Evolutionary conservation across 139 green algal species (phyloP).

Genomic region (Diplosphaera chodatii): DNA sequence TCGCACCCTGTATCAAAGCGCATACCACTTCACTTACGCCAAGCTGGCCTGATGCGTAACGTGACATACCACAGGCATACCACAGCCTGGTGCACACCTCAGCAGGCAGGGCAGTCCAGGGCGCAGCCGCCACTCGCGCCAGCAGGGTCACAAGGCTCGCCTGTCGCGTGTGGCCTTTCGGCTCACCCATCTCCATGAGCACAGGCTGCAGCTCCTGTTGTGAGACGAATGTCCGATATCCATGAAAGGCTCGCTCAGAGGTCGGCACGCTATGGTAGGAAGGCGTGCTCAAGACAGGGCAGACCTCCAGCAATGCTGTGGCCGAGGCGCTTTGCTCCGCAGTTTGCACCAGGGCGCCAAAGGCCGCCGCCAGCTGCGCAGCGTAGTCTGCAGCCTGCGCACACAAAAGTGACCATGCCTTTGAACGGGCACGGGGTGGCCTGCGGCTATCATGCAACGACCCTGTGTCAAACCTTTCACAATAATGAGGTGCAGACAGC

Average conservation of each 20-base stretch:
- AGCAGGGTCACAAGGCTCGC: slow-evolving; percentile 5
- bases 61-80: not conserved
- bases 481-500: not conserved
- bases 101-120: slow-evolving; percentile 2
- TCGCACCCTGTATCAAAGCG: too few species aligned
- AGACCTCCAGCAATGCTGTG: slow-evolving; percentile 9
- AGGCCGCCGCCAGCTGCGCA: slow-evolving; percentile 10
- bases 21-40: too few species aligned
- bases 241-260: not conserved
- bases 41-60: too few species aligned
- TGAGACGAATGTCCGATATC: not conserved
- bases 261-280: not conserved
- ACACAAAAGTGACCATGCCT: not conserved
- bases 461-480: too few species aligned
- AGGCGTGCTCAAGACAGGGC: not conserved
- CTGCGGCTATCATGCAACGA: too few species aligned
- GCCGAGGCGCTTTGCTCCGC: not conserved
- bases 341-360: slow-evolving; percentile 6
- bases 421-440: too few species aligned
- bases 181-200: slow-evolving; percentile 13
- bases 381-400: slow-evolving; percentile 6
- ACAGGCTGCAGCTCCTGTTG: slow-evolving; percentile 11
- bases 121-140: slow-evolving; percentile 11
- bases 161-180: slow-evolving; percentile 6
- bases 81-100: not conserved